phyloP scores from a whole-genome alignment of 2,329 filamentous ascomycete genomes.

The Lecanicillium sp. region DNA sequence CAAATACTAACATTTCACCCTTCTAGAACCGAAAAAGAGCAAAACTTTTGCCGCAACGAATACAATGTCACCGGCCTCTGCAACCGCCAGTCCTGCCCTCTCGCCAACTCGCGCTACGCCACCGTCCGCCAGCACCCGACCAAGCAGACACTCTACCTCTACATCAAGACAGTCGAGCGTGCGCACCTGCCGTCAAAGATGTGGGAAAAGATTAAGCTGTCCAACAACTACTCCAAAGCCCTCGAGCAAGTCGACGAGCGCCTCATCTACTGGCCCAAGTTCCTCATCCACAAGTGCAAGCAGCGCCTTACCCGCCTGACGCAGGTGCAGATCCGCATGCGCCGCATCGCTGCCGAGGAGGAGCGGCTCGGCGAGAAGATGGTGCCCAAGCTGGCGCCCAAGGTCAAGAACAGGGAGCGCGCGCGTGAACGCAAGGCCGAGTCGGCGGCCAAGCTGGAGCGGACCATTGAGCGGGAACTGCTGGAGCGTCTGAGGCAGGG shows the following conservation, averaged over 20 bases:
- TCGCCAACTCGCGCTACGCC: slow-evolving; percentile 88
- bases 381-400: slow-evolving; percentile 84
- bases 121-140: slow-evolving; percentile 78
- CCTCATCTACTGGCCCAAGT: slow-evolving; percentile 91
- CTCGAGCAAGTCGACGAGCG: slow-evolving; percentile 79
- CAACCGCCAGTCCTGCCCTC: slow-evolving; percentile 79
- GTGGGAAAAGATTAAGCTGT: slow-evolving; percentile 90
- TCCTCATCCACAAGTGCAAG: slow-evolving; percentile 90
- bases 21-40: slow-evolving; percentile 67
- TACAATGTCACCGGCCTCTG: slow-evolving; percentile 80
- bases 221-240: slow-evolving; percentile 83
- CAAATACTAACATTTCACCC: neutral
- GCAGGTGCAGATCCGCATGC: slow-evolving; percentile 77
- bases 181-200: slow-evolving; percentile 80
- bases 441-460: slow-evolving; percentile 85
- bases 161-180: slow-evolving; percentile 93
- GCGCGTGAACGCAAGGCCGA: slow-evolving; percentile 70
- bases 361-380: slow-evolving; percentile 81
- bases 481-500: slow-evolving; percentile 86
- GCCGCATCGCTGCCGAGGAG: slow-evolving; percentile 78
- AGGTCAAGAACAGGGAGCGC: slow-evolving; percentile 69
- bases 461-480: slow-evolving; percentile 89
- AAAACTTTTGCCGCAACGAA: slow-evolving; percentile 94
- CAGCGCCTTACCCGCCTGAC: slow-evolving; percentile 87
- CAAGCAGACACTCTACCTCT: slow-evolving; percentile 81